Percentiles rank a stretch among this genome's conserved stretches.
phyloP scores from a whole-genome alignment of 805 yeast genomes.

The Zygoascus flipseniorum region DNA sequence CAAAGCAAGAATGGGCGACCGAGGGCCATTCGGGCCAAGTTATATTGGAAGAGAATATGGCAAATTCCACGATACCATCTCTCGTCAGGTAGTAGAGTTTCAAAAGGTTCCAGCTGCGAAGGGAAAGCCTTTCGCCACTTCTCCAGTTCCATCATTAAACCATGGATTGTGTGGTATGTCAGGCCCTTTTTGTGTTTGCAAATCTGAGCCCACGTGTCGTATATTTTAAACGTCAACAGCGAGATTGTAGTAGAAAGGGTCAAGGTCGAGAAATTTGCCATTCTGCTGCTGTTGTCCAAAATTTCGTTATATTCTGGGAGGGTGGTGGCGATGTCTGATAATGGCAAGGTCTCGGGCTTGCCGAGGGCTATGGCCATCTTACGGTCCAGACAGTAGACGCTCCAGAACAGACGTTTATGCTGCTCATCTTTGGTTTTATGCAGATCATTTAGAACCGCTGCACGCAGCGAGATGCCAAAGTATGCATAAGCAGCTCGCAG shows the following conservation, averaged over 20 bases:
- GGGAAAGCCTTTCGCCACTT: constrained; percentile 1
- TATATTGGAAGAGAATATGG: constrained; percentile 1
- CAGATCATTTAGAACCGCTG: neutral
- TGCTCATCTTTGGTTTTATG: neutral
- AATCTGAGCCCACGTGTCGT: neutral
- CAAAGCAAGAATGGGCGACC: constrained; percentile 2
- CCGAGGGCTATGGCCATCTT: constrained; percentile 1
- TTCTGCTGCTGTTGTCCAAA: neutral
- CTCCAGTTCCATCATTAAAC: neutral
- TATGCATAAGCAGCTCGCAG: neutral
- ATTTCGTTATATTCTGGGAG: neutral
- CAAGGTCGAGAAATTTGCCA: neutral
- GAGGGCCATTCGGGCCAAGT: constrained; percentile 2
- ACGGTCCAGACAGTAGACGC: neutral
- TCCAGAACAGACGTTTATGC: constrained; percentile 3
- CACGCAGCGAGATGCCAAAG: constrained; percentile 2
- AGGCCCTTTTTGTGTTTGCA: neutral
- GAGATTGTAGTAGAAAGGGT: constrained; percentile 1
- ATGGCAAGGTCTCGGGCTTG: constrained; percentile 1
- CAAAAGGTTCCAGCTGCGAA: neutral
- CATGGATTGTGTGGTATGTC: neutral
- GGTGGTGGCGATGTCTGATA: neutral
- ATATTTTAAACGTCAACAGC: neutral
- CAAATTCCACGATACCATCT: neutral
- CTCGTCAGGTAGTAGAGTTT: neutral